Conservation (phyloP, 768 basidiomycete species). For the Arthromyces matolae region DNA sequence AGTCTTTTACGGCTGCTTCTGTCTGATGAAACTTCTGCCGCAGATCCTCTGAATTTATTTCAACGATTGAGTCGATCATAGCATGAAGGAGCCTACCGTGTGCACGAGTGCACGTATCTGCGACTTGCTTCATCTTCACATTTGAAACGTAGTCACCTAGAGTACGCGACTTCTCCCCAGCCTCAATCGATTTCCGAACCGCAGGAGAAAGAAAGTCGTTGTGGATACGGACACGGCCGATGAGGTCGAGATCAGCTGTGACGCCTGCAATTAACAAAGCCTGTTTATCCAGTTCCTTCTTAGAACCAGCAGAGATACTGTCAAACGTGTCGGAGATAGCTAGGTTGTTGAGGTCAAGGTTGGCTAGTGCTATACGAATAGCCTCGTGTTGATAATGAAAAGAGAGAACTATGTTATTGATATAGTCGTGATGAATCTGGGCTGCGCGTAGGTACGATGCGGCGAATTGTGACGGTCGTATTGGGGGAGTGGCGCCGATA, state of each 20-base stretch:
- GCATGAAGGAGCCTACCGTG: slow-evolving; percentile 48
- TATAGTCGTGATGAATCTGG: slow-evolving; percentile 59
- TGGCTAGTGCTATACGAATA: slow-evolving; percentile 66
- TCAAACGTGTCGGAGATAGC: slow-evolving; percentile 70
- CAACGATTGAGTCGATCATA: neutral
- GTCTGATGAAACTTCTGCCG: slow-evolving; percentile 48
- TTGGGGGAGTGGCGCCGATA: slow-evolving; percentile 67
- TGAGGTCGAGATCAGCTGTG: slow-evolving; percentile 69
- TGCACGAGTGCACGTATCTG: slow-evolving; percentile 61
- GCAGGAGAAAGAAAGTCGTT: slow-evolving; percentile 69
- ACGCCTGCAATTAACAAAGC: slow-evolving; percentile 56
- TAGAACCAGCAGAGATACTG: slow-evolving; percentile 47
- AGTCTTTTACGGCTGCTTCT: slow-evolving; percentile 47
- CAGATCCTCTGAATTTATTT: slow-evolving; percentile 49
- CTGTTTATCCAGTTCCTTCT: slow-evolving; percentile 70
- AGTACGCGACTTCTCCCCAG: slow-evolving; percentile 63
- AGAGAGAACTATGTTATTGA: slow-evolving; percentile 47
- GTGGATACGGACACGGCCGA: slow-evolving; percentile 64
- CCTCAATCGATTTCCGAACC: slow-evolving; percentile 66
- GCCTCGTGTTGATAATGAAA: slow-evolving; percentile 68
- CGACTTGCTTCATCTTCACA: slow-evolving; percentile 78
- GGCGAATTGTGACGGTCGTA: slow-evolving; percentile 63
- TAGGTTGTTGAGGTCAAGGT: slow-evolving; percentile 70
- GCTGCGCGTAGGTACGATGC: slow-evolving; percentile 63
- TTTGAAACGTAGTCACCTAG: slow-evolving; percentile 79